Evolutionary conservation across 192 early-diverging fungal genomes (phyloP).

Genomic region (Coemansia sp.): DNA sequence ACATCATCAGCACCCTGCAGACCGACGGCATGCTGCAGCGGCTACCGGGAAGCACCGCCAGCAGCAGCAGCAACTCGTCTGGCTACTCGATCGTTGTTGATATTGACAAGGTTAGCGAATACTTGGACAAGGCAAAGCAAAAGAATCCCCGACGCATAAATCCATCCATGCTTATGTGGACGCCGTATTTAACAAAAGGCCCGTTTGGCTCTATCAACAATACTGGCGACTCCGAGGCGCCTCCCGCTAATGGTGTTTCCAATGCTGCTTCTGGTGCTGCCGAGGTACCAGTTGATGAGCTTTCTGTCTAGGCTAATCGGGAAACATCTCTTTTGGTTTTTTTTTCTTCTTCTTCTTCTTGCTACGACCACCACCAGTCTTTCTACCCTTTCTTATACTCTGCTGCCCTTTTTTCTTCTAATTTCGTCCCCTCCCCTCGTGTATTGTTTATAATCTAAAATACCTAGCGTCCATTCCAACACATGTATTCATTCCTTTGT

Average conservation of each 20-base stretch:
- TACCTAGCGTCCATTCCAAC: too few relatives aligned
- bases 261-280: background rate
- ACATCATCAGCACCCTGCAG: conserved; percentile 78
- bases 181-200: conserved; percentile 63
- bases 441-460: conserved; percentile 6
- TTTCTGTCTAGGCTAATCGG: background rate
- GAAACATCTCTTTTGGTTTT: too few relatives aligned
- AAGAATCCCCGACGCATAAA: conserved; percentile 59
- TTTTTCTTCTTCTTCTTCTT: too few relatives aligned
- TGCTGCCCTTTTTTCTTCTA: background rate
- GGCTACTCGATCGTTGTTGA: conserved; percentile 58
- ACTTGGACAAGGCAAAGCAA: conserved; percentile 49
- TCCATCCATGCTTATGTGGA: conserved; percentile 66
- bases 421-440: background rate
- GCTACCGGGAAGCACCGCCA: conserved; percentile 2
- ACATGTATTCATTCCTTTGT: too few relatives aligned
- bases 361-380: too few relatives aligned
- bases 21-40: conserved; percentile 52
- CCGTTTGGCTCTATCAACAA: background rate
- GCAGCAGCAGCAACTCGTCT: background rate
- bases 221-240: background rate
- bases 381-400: background rate
- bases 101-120: conserved; percentile 43
- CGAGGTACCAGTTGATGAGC: background rate
- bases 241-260: background rate